Conservation (phyloP, 2,329 filamentous ascomycete genomes). For the Hypoxylon sp. region DNA sequence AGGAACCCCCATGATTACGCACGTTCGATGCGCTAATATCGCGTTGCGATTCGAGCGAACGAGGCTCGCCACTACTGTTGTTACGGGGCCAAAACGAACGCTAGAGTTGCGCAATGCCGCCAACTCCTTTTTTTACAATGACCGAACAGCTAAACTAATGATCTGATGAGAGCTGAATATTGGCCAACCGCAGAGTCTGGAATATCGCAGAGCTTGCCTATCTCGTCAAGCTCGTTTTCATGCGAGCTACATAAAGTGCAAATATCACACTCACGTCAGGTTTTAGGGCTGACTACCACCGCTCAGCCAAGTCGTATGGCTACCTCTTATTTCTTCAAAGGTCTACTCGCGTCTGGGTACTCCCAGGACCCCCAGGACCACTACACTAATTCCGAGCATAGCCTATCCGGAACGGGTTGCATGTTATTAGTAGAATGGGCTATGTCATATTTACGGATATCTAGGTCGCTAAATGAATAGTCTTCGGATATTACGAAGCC, state of each 20-base stretch:
- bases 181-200: constrained; percentile 9
- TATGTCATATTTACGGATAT: constrained; percentile 8
- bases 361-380: neutral
- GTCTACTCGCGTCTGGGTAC: constrained; percentile 26
- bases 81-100: constrained; percentile 1
- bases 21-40: constrained; percentile 12
- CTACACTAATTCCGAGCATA: constrained; percentile 9
- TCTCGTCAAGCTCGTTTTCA: constrained; percentile 9
- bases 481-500: constrained; percentile 5
- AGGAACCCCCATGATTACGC: constrained; percentile 33
- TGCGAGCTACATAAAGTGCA: constrained; percentile 17
- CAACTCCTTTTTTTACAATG: constrained; percentile 5
- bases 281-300: constrained; percentile 35
- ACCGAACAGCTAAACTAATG: constrained; percentile 4
- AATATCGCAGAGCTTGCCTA: constrained; percentile 17
- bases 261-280: constrained; percentile 36
- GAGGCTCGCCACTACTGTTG: constrained; percentile 9
- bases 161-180: constrained; percentile 12
- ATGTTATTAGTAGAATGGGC: neutral
- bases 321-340: constrained; percentile 9
- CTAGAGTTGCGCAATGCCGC: constrained; percentile 8
- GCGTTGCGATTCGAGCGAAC: constrained; percentile 1
- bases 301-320: neutral
- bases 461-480: constrained; percentile 13
- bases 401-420: constrained; percentile 1